A percentile compares a stretch with the other conserved stretches of the same genome.
Evolutionary conservation across 2,329 filamentous ascomycete species (phyloP).

Genomic region (Aspergillus fumigatus): DNA sequence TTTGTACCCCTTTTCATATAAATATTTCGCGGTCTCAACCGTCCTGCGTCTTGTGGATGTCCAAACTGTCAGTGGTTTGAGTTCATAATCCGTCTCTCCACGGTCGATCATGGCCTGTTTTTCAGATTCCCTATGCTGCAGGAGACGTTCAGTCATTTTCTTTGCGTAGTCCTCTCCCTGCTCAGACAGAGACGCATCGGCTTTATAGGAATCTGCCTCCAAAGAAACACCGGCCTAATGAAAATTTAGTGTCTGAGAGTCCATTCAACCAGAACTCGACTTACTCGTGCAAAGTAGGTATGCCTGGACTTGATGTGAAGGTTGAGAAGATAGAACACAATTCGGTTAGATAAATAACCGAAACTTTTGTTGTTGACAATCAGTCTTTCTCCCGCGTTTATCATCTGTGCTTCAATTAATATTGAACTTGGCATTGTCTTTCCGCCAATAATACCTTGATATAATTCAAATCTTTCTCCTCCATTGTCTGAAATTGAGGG

Average conservation of each 20-base stretch:
- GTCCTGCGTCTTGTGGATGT: slow-evolving; percentile 88
- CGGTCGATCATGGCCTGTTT: slow-evolving; percentile 63
- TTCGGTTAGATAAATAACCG: slow-evolving; percentile 91
- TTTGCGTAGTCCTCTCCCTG: slow-evolving; percentile 75
- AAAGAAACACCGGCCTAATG: slow-evolving; percentile 67
- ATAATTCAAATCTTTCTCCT: slow-evolving; percentile 89
- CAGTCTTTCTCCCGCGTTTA: slow-evolving; percentile 89
- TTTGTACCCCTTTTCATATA: slow-evolving; percentile 76
- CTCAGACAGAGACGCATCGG: slow-evolving; percentile 77
- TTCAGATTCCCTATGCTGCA: slow-evolving; percentile 80
- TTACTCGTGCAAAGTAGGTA: slow-evolving; percentile 80
- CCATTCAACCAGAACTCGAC: slow-evolving; percentile 7
- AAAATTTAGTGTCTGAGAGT: slow-evolving; percentile 10
- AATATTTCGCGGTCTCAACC: slow-evolving; percentile 78
- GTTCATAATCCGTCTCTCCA: slow-evolving; percentile 62
- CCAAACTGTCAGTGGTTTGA: slow-evolving; percentile 86
- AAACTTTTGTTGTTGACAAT: slow-evolving; percentile 97
- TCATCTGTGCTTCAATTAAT: slow-evolving; percentile 58
- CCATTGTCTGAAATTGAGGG: slow-evolving; percentile 94
- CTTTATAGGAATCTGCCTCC: slow-evolving; percentile 89
- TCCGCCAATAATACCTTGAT: slow-evolving; percentile 59
- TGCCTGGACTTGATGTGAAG: slow-evolving; percentile 92
- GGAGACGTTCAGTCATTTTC: slow-evolving; percentile 78
- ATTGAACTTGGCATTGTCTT: background rate
- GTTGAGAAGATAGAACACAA: slow-evolving; percentile 97